Percentiles rank a stretch among this genome's conserved stretches.
phyloP scores from a whole-genome alignment of 176 grass and related monocot genomes.

The Zoysia pacifica region DNA sequence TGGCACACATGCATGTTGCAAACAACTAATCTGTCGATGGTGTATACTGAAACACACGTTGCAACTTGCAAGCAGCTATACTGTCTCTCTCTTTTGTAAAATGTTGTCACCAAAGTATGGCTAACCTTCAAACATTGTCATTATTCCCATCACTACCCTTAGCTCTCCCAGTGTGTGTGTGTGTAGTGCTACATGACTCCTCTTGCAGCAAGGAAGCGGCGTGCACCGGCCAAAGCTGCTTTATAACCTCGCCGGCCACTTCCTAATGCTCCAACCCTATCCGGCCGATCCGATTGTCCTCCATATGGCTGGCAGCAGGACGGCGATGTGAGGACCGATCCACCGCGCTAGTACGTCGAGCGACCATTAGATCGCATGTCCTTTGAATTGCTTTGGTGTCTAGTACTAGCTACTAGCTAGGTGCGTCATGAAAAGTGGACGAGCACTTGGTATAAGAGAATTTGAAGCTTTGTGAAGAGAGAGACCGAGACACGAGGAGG shows the following conservation, averaged over 20 bases:
- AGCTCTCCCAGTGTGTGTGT: neutral
- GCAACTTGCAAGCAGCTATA: no score
- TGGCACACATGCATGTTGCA: neutral
- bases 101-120: slow-evolving; percentile 13
- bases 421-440: neutral
- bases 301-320: slow-evolving; percentile 26
- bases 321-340: slow-evolving; percentile 10
- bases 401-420: neutral
- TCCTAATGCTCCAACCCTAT: slow-evolving; percentile 14
- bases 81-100: no score
- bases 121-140: slow-evolving; percentile 27
- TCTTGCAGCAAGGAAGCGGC: neutral
- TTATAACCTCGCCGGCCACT: slow-evolving; percentile 8
- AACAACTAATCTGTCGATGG: neutral
- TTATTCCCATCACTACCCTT: slow-evolving; percentile 54
- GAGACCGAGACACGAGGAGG: neutral
- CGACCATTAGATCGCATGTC: neutral
- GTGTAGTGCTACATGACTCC: slow-evolving; percentile 53
- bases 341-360: neutral
- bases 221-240: slow-evolving; percentile 30
- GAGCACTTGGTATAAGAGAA: slow-evolving; percentile 18
- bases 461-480: slow-evolving; percentile 1
- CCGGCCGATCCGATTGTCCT: slow-evolving; percentile 31
- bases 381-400: slow-evolving; percentile 20
- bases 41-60: no score